A percentile compares a stretch with the other conserved stretches of the same genome.
These are phyloP conservation scores for Thelonectria rubi DNA, from an alignment of 2,329 filamentous ascomycete genomes.

Conservation along the genomic window DNA sequence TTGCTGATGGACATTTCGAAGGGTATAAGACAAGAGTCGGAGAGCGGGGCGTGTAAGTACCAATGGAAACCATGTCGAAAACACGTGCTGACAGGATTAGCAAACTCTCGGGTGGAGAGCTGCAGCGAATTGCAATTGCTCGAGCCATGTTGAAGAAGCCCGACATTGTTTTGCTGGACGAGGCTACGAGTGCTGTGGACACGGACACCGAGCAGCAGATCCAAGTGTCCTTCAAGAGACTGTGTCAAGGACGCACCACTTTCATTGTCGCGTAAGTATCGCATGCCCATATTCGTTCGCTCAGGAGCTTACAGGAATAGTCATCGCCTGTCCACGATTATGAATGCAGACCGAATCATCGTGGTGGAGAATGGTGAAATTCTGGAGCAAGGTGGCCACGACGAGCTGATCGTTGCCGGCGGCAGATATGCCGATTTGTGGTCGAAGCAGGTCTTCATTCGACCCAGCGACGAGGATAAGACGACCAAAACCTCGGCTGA, in stretches of 20 bases:
- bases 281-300: no score
- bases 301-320: constrained; percentile 46
- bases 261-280: constrained; percentile 70
- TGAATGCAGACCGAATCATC: constrained; percentile 73
- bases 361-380: constrained; percentile 71
- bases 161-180: constrained; percentile 79
- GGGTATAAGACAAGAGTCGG: constrained; percentile 61
- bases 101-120: constrained; percentile 72
- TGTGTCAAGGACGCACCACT: constrained; percentile 70
- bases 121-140: constrained; percentile 74
- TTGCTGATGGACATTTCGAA: constrained; percentile 37
- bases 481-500: constrained; percentile 28
- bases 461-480: constrained; percentile 54
- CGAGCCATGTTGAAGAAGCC: constrained; percentile 78
- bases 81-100: constrained; percentile 44
- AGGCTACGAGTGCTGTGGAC: constrained; percentile 81
- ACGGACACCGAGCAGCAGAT: constrained; percentile 75
- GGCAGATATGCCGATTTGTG: constrained; percentile 73
- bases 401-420: constrained; percentile 63
- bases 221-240: constrained; percentile 66
- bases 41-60: constrained; percentile 58
- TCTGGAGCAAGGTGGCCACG: constrained; percentile 70
- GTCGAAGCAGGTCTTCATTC: constrained; percentile 68
- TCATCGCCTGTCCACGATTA: constrained; percentile 75
- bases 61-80: background rate